phyloP scores from a whole-genome alignment of 2,329 filamentous ascomycete species.

The Diplodia sapinea region DNA sequence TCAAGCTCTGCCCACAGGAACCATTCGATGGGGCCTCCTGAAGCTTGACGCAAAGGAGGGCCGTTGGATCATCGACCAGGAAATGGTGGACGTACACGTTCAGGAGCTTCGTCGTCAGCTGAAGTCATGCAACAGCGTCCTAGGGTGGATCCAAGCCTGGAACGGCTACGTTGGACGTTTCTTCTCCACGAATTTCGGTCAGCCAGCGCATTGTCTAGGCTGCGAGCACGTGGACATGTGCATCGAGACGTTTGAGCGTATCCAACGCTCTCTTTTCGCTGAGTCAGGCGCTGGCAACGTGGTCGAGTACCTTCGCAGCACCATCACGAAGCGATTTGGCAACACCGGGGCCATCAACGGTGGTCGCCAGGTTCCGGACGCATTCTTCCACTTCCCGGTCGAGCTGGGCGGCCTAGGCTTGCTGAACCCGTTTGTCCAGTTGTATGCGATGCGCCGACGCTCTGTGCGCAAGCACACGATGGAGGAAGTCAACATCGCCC shows the following conservation, averaged over 20 bases:
- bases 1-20: conserved; percentile 56
- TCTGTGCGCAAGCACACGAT: conserved; percentile 32
- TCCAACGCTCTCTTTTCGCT: conserved; percentile 59
- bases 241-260: conserved; percentile 58
- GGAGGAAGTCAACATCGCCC: conserved; percentile 35
- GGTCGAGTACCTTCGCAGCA: conserved; percentile 56
- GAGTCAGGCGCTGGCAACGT: conserved; percentile 49
- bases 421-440: conserved; percentile 54
- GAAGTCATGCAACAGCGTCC: conserved; percentile 59
- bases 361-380: conserved; percentile 49
- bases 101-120: conserved; percentile 65
- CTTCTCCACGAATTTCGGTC: conserved; percentile 64
- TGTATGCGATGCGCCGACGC: conserved; percentile 48
- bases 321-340: conserved; percentile 50
- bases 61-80: conserved; percentile 65
- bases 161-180: conserved; percentile 64
- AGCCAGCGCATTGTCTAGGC: conserved; percentile 61
- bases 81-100: conserved; percentile 65
- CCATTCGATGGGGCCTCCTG: conserved; percentile 66
- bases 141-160: conserved; percentile 66
- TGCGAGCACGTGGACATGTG: conserved; percentile 62
- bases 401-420: conserved; percentile 56
- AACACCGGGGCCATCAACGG: conserved; percentile 34
- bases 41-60: conserved; percentile 59
- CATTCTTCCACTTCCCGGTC: conserved; percentile 56